Evolutionary conservation across 2,329 filamentous ascomycete species (phyloP).

Genomic region (Fusarium hainanense): DNA sequence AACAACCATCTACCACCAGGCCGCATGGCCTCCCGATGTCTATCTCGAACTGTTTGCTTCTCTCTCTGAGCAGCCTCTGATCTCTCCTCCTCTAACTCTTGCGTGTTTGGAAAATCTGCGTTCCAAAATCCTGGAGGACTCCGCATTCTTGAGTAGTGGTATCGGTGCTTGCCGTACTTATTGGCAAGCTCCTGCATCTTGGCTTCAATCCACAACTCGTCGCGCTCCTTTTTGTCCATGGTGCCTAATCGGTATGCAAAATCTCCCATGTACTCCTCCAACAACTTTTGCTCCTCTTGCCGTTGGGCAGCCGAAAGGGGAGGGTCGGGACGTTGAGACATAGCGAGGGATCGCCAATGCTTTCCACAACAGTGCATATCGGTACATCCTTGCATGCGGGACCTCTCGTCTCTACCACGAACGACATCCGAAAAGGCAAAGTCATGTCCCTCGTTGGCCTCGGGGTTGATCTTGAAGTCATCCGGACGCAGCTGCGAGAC

Average conservation of each 20-base stretch:
- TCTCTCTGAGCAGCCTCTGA: constrained; percentile 73
- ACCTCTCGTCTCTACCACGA: constrained; percentile 74
- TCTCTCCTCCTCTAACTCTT: constrained; percentile 76
- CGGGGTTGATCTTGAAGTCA: constrained; percentile 86
- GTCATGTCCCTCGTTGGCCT: constrained; percentile 74
- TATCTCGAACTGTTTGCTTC: constrained; percentile 73
- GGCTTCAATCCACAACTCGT: constrained; percentile 78
- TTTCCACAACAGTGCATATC: constrained; percentile 81
- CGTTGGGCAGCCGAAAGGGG: constrained; percentile 52
- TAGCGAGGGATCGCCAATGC: constrained; percentile 74
- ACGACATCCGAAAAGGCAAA: constrained; percentile 82
- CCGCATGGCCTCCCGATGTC: constrained; percentile 84
- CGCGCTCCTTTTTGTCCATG: constrained; percentile 70
- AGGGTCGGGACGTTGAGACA: constrained; percentile 57
- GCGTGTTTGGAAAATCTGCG: constrained; percentile 87
- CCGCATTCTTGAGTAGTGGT: constrained; percentile 74
- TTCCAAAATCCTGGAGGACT: constrained; percentile 93
- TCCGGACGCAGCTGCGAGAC: constrained; percentile 68
- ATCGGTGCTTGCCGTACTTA: constrained; percentile 79
- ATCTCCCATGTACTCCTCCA: constrained; percentile 69
- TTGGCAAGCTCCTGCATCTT: constrained; percentile 79
- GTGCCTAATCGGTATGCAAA: constrained; percentile 67
- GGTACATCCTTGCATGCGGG: constrained; percentile 78
- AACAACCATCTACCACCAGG: constrained; percentile 83
- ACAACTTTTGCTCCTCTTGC: constrained; percentile 59